Evolutionary conservation across 2,329 filamentous ascomycete genomes (phyloP).

Genomic region (Sphaerulina vaccinii): DNA sequence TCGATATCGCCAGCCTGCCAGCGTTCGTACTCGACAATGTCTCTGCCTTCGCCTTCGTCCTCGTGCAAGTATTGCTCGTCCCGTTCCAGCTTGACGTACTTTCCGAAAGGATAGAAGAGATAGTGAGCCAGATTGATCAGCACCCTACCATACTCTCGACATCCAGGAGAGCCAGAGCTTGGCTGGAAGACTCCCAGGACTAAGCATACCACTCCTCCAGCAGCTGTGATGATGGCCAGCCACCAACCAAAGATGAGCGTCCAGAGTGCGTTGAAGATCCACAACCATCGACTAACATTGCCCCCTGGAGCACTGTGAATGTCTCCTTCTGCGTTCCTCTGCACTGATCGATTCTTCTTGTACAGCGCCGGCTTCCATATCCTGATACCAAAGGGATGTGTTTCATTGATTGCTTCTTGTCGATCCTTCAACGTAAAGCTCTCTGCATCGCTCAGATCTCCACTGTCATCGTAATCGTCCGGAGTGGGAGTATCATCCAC

Average conservation of each 20-base stretch:
- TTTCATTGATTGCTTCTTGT: slow-evolving; percentile 97
- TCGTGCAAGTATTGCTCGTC: slow-evolving; percentile 94
- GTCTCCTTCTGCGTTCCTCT: slow-evolving; percentile 92
- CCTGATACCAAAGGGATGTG: slow-evolving; percentile 96
- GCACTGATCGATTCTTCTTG: slow-evolving; percentile 95
- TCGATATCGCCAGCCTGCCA: slow-evolving; percentile 98
- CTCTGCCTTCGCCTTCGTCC: slow-evolving; percentile 91
- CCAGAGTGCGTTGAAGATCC: slow-evolving; percentile 88
- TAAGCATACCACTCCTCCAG: slow-evolving; percentile 76
- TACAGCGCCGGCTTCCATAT: slow-evolving; percentile 98
- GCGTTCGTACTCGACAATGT: slow-evolving; percentile 97
- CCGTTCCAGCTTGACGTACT: slow-evolving; percentile 88
- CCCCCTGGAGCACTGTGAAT: slow-evolving; percentile 94
- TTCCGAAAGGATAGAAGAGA: slow-evolving; percentile 93
- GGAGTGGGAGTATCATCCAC: slow-evolving; percentile 44
- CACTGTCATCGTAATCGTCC: slow-evolving; percentile 61
- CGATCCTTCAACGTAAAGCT: slow-evolving; percentile 97
- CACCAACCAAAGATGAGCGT: slow-evolving; percentile 94
- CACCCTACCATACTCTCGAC: slow-evolving; percentile 79
- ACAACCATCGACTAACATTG: slow-evolving; percentile 77
- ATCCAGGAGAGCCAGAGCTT: slow-evolving; percentile 65
- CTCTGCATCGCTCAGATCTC: slow-evolving; percentile 82
- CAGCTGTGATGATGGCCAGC: slow-evolving; percentile 73
- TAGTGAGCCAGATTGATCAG: slow-evolving; percentile 83
- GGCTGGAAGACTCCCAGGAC: slow-evolving; percentile 70